Evolutionary conservation across 164 flowering plant genomes (phyloP), one percentile per base, ranked within the genome.

Genomic region (Pachysandra terminalis): DNA sequence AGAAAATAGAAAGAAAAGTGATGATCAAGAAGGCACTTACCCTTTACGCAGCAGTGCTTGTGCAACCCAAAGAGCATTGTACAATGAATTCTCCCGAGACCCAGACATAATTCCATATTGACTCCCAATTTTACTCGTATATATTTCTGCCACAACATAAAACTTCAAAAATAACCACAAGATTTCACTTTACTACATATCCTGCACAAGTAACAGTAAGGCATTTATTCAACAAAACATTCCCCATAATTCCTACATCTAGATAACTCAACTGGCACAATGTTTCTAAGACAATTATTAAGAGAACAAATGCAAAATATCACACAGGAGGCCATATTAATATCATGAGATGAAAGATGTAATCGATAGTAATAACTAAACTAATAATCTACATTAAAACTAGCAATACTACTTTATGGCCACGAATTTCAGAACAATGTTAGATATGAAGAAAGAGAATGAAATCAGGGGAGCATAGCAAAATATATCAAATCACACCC

Each of bases 1-100:
- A 16, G 26, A 8, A n/a, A n/a, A n/a, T n/a, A n/a, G n/a, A n/a
- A n/a, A n/a, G n/a, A 21, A 55, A 57, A 19, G 8, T 57, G 28
- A 59, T 54, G 37, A 22, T n/a, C 64, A 19, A 37, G 17, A 56
- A 32, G 13, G 32, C 40, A 15, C 54, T 70, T 80, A 95, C 99
- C 99, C 97, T 83, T 90, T 93, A 3, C 99, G 96, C 56, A 96
- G 71, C 28, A 96, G 75, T 24, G 90, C 99, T 80, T 96, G 99
- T 41, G 96, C 97, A 57, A 79, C 99, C 99, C 99, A 96, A 57
- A 96, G 75, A 59, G 96, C 98, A 83, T 85, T 93, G 75, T 89
- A 93, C 45, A 96, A 84, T 48, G 98, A 82, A 81, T 93, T 96
- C 59, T 96, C 96, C 40, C 95, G 85, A 48, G 90, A 81, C 15